Conservation (phyloP, 257 asterid genomes). For the Petunia secreta region DNA sequence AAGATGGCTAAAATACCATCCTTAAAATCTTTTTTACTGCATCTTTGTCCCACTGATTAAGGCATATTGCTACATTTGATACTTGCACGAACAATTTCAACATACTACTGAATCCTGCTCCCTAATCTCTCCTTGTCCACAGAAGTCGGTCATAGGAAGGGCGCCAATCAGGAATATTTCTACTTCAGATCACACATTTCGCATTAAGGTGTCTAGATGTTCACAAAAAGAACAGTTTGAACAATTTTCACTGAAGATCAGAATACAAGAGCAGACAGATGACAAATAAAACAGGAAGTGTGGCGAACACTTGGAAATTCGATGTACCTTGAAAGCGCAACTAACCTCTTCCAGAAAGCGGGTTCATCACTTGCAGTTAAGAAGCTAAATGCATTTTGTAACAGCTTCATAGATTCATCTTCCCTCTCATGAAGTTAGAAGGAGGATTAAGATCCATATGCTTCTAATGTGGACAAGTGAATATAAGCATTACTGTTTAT, state of each 20-base stretch:
- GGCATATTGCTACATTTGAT: constrained; percentile 6
- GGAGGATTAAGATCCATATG: background rate
- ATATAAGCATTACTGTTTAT: constrained; percentile 27
- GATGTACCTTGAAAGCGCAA: background rate
- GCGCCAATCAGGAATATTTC: constrained; percentile 4
- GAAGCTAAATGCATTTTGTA: background rate
- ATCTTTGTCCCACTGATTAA: background rate
- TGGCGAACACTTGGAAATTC: background rate
- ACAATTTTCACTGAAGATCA: background rate
- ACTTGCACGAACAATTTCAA: background rate
- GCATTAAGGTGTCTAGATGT: background rate
- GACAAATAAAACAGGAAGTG: background rate
- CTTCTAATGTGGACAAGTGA: background rate
- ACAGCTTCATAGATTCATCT: background rate
- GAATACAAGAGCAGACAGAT: background rate
- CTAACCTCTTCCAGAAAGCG: background rate
- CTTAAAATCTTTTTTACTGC: constrained; percentile 10
- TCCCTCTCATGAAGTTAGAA: constrained; percentile 8
- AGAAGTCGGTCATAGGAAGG: background rate
- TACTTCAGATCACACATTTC: constrained; percentile 7
- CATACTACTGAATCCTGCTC: background rate
- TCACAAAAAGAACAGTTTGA: background rate
- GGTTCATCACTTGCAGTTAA: background rate
- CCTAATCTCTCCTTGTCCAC: background rate
- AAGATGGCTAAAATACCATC: background rate